Percentiles rank a stretch among this genome's conserved stretches.
Conservation (phyloP, 768 basidiomycete species). For the Fistulinella prunicolor region DNA sequence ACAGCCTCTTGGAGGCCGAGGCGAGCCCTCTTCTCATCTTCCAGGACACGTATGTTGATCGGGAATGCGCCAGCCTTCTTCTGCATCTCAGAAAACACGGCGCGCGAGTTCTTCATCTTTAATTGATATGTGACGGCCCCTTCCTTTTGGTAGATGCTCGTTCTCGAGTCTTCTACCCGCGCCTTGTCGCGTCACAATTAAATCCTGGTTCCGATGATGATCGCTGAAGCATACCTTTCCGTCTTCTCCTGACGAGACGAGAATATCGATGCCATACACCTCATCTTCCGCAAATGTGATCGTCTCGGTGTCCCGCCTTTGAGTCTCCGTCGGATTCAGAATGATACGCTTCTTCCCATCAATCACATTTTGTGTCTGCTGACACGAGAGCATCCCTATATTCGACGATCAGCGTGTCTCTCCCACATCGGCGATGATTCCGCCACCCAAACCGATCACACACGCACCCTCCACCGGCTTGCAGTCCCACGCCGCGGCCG, state of each 20-base stretch:
- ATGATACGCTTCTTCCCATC: conserved; percentile 97
- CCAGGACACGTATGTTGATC: conserved; percentile 90
- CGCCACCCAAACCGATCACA: not conserved
- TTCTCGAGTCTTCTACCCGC: conserved; percentile 83
- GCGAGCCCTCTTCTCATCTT: conserved; percentile 93
- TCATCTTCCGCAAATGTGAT: conserved; percentile 89
- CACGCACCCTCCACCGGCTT: conserved; percentile 90
- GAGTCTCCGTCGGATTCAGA: conserved; percentile 79
- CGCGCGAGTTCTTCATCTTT: conserved; percentile 96
- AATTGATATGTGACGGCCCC: conserved; percentile 86
- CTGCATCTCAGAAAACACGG: conserved; percentile 96
- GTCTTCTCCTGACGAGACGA: conserved; percentile 83
- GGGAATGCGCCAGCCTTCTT: conserved; percentile 98
- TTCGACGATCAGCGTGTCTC: not conserved
- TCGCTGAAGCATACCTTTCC: conserved; percentile 63
- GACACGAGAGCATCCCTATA: conserved; percentile 93
- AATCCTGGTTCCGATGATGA: not conserved
- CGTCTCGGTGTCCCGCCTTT: conserved; percentile 83
- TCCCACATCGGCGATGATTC: too few relatives aligned
- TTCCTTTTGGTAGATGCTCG: conserved; percentile 91
- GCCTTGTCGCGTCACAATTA: conserved; percentile 51
- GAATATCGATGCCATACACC: conserved; percentile 92
- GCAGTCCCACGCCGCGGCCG: conserved; percentile 72
- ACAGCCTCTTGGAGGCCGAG: conserved; percentile 96
- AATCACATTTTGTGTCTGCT: conserved; percentile 90